Evolutionary conservation across 2,329 filamentous ascomycete species (phyloP).

Genomic region (Trichophyton simii): DNA sequence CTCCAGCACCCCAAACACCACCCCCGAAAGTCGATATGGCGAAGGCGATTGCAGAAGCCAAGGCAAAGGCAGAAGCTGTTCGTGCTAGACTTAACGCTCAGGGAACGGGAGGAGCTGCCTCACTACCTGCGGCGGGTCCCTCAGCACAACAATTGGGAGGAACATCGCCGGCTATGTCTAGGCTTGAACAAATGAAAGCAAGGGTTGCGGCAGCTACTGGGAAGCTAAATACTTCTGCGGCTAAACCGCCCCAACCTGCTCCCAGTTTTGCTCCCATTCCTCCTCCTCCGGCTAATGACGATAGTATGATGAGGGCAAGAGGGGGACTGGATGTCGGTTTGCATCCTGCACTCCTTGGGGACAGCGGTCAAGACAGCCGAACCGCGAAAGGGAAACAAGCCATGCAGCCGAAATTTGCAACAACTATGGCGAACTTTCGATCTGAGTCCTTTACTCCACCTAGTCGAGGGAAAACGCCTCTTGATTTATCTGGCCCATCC

Average conservation of each 20-base stretch:
- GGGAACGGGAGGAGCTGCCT: conserved; percentile 17
- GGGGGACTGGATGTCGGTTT: conserved; percentile 64
- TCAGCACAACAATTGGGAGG: conserved; percentile 17
- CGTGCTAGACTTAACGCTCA: conserved; percentile 34
- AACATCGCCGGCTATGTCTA: conserved; percentile 41
- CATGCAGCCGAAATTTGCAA: conserved; percentile 42
- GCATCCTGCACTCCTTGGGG: conserved; percentile 58
- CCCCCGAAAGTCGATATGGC: conserved; percentile 33
- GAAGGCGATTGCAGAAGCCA: conserved; percentile 37
- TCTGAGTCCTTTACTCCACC: conserved; percentile 30
- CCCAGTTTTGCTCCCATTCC: conserved; percentile 30
- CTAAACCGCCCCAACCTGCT: conserved; percentile 34
- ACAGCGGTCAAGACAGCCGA: conserved; percentile 34
- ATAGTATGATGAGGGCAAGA: conserved; percentile 39
- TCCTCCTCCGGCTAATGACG: conserved; percentile 35
- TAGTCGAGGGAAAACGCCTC: conserved; percentile 36
- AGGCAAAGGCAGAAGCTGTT: conserved; percentile 37
- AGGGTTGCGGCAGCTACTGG: conserved; percentile 63
- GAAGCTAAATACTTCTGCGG: conserved; percentile 31
- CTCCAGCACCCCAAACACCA: conserved; percentile 31
- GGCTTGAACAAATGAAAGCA: conserved; percentile 65
- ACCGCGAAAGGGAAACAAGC: conserved; percentile 30
- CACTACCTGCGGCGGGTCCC: conserved; percentile 21
- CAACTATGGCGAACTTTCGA: conserved; percentile 43
- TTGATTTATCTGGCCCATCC: conserved; percentile 47